phyloP scores from a whole-genome alignment of 805 yeast genomes.

The Saccharomycopsis sp. region DNA sequence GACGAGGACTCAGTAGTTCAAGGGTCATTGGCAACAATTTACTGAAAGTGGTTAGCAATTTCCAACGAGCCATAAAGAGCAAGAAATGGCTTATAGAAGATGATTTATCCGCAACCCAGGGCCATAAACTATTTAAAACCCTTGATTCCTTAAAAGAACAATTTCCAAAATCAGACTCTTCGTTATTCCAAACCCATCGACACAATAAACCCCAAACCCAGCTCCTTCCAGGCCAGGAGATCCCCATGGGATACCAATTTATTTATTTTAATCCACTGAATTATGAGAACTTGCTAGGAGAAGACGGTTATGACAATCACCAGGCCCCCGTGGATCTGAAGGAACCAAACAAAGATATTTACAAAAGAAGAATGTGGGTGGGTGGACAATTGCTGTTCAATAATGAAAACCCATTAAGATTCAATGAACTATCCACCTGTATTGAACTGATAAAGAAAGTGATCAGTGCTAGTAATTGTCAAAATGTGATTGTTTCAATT shows the following conservation, averaged over 20 bases:
- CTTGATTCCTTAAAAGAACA: background rate
- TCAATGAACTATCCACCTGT: conserved; percentile 35
- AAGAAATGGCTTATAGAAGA: conserved; percentile 14
- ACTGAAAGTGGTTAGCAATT: too few species aligned
- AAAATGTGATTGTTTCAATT: conserved; percentile 43
- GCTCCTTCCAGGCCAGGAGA: conserved; percentile 1
- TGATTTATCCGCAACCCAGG: conserved; percentile 16
- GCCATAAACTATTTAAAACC: conserved; percentile 7
- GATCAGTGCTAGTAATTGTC: conserved; percentile 24
- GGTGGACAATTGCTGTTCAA: conserved; percentile 48
- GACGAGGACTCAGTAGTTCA: too few species aligned
- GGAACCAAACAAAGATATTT: conserved; percentile 23
- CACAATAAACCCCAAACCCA: background rate
- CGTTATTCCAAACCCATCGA: too few species aligned
- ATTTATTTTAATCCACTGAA: conserved; percentile 55
- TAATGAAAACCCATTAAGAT: conserved; percentile 24
- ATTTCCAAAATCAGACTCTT: too few species aligned
- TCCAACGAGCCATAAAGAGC: conserved; percentile 7
- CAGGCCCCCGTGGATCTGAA: conserved; percentile 45
- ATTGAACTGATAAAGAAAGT: conserved; percentile 40
- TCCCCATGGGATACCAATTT: conserved; percentile 53
- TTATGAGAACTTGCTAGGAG: conserved; percentile 36
- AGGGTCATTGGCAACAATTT: too few species aligned
- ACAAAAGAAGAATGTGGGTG: conserved; percentile 67
- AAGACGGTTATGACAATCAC: conserved; percentile 74